phyloP scores from a whole-genome alignment of 164 flowering plant genomes.

The Cinnamomum chago region DNA sequence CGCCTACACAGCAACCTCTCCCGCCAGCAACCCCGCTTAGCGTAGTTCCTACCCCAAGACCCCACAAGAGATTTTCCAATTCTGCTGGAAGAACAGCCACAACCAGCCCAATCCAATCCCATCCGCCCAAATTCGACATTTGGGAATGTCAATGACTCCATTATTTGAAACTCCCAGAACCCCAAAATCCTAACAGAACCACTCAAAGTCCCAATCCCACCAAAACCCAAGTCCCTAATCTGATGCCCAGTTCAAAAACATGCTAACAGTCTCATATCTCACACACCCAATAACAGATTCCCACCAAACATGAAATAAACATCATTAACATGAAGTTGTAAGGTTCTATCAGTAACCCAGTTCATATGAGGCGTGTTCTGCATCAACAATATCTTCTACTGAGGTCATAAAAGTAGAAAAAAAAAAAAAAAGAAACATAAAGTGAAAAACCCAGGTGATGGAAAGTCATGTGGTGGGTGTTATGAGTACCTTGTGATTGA shows the following conservation, averaged over 20 bases:
- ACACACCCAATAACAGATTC: slow-evolving; percentile 3
- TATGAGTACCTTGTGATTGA: neutral
- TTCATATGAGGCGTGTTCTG: neutral
- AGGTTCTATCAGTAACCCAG: neutral
- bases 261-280: slow-evolving; percentile 8
- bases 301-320: neutral
- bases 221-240: neutral
- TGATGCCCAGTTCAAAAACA: slow-evolving; percentile 5
- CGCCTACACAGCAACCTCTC: slow-evolving; percentile 26
- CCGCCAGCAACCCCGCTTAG: slow-evolving; percentile 19
- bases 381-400: too few relatives aligned
- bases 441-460: too few relatives aligned
- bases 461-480: neutral
- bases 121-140: slow-evolving; percentile 43
- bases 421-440: too few relatives aligned
- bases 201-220: neutral
- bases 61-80: slow-evolving; percentile 22
- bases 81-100: slow-evolving; percentile 52
- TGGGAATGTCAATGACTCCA: slow-evolving; percentile 64
- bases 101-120: slow-evolving; percentile 38
- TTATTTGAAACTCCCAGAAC: slow-evolving; percentile 31
- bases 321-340: neutral
- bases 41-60: slow-evolving; percentile 19
- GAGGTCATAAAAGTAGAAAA: too few relatives aligned
- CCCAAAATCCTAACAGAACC: slow-evolving; percentile 15